Evolutionary conservation across 306 rosid genomes (phyloP).

Genomic region (Carpinus fangiana): DNA sequence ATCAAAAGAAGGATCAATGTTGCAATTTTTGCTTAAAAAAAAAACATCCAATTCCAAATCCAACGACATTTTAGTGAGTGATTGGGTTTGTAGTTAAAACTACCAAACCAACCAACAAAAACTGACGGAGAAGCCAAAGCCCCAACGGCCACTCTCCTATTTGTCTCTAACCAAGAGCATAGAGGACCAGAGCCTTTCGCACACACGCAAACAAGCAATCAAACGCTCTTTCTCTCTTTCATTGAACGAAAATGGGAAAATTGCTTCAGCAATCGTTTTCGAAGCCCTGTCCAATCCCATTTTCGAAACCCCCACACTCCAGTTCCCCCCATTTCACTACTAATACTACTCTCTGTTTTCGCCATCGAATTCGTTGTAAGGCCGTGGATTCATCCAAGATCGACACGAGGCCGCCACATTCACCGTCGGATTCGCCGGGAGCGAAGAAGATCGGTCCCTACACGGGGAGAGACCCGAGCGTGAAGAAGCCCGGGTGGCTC

Average conservation of each 20-base stretch:
- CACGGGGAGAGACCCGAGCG: slow-evolving; percentile 80
- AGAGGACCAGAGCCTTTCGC: not conserved
- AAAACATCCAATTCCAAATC: slow-evolving; percentile 6
- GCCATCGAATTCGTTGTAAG: slow-evolving; percentile 42
- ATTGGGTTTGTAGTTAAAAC: not conserved
- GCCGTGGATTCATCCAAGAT: slow-evolving; percentile 37
- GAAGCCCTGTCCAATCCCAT: slow-evolving; percentile 25
- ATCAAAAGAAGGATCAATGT: too few species aligned
- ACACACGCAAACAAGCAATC: not conserved
- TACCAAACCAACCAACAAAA: slow-evolving; percentile 3
- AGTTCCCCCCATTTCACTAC: slow-evolving; percentile 12
- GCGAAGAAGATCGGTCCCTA: slow-evolving; percentile 37
- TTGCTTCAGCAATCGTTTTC: slow-evolving; percentile 46
- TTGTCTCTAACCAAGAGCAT: not conserved
- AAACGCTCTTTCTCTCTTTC: not conserved
- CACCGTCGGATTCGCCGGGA: slow-evolving; percentile 30
- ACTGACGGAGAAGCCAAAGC: slow-evolving; percentile 11
- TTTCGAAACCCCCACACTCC: slow-evolving; percentile 20
- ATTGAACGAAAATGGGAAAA: not conserved
- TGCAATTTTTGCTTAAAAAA: too few species aligned
- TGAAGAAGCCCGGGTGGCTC: slow-evolving; percentile 83
- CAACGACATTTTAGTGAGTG: slow-evolving; percentile 2
- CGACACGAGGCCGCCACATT: slow-evolving; percentile 1
- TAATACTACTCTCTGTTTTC: not conserved
- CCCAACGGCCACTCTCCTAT: not conserved